A percentile compares a stretch with the other conserved stretches of the same genome.
Evolutionary conservation across 305 asterid genomes (phyloP).

Genomic region (Solanum chacoense): DNA sequence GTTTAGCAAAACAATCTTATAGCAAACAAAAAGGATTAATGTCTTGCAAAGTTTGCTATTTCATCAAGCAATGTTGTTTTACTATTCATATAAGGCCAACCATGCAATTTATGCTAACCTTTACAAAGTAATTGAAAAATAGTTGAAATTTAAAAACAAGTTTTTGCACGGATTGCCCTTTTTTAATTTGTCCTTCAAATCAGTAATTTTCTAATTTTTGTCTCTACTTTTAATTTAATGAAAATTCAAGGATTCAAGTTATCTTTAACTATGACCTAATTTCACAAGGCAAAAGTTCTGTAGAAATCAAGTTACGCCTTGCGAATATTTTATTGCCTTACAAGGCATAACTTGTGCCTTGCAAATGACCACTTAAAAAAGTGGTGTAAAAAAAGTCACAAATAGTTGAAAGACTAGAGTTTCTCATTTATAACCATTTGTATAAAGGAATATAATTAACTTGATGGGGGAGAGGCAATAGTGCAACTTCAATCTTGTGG

Average conservation of each 20-base stretch:
- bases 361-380: background rate
- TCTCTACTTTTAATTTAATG: background rate
- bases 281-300: background rate
- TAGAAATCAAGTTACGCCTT: background rate
- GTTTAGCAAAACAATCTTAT: background rate
- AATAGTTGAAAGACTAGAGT: background rate
- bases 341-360: background rate
- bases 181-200: background rate
- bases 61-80: background rate
- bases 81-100: background rate
- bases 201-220: background rate
- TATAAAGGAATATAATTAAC: background rate
- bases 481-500: background rate
- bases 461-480: background rate
- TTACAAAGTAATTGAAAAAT: background rate
- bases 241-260: too few species aligned
- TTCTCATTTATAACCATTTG: background rate
- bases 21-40: background rate
- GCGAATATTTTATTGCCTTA: background rate
- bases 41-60: background rate
- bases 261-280: too few species aligned
- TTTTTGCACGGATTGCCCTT: background rate
- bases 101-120: background rate
- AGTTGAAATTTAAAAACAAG: background rate
- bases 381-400: background rate